These are phyloP conservation scores for Pueraria montana DNA, from an alignment of 306 rosid species.

Conservation along the genomic window DNA sequence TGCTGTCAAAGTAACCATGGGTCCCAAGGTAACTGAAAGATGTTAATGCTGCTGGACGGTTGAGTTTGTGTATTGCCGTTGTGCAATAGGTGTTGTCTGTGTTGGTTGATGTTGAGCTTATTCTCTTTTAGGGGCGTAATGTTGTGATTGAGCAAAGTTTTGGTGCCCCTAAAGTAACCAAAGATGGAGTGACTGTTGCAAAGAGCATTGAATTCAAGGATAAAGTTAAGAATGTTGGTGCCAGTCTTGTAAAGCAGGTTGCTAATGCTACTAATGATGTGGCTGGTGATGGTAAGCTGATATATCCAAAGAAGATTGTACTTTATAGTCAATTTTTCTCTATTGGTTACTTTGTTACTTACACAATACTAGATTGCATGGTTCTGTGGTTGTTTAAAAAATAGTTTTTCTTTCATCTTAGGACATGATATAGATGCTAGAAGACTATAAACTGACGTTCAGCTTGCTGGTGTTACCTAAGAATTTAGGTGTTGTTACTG, in stretches of 20 bases:
- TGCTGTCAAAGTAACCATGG: constrained; percentile 97
- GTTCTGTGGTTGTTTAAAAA: background rate
- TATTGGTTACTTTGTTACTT: background rate
- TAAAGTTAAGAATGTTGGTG: constrained; percentile 89
- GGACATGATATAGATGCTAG: background rate
- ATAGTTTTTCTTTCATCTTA: background rate
- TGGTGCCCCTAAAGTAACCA: constrained; percentile 96
- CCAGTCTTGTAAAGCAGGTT: constrained; percentile 97
- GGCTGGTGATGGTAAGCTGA: constrained; percentile 92
- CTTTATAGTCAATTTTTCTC: background rate
- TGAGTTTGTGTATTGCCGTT: background rate
- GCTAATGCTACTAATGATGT: constrained; percentile 94
- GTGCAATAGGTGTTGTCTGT: constrained; percentile 2
- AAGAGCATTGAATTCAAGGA: constrained; percentile 94
- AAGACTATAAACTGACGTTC: background rate
- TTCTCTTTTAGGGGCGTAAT: constrained; percentile 81
- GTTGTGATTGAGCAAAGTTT: constrained; percentile 93
- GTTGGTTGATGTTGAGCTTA: constrained; percentile 2
- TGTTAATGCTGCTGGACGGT: background rate
- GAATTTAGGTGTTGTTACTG: constrained; percentile 8
- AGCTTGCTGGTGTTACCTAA: background rate
- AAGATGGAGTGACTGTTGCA: constrained; percentile 97
- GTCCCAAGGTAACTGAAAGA: constrained; percentile 73
- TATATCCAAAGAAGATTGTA: background rate
- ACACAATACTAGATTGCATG: background rate